Percentiles rank a stretch among this genome's conserved stretches.
Conservation (phyloP, 2,329 filamentous ascomycete genomes). For the Aspergillus latus region DNA sequence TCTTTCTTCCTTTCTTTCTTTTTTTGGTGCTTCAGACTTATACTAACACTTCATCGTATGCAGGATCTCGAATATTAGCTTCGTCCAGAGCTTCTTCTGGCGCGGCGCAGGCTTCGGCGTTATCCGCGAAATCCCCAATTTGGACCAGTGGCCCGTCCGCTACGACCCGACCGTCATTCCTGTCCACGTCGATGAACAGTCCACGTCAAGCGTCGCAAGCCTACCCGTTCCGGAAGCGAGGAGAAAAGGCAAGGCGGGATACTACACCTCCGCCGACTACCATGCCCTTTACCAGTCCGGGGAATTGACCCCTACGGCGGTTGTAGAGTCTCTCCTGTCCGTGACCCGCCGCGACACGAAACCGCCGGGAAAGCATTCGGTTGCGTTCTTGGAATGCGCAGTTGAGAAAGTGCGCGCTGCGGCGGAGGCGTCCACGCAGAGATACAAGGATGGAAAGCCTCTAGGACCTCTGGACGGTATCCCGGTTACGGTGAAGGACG, state of each 20-base stretch:
- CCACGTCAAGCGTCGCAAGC: conserved; percentile 15
- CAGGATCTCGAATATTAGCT: conserved; percentile 60
- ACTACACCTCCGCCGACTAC: conserved; percentile 74
- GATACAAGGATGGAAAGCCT: conserved; percentile 67
- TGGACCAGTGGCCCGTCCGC: conserved; percentile 56
- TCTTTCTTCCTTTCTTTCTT: conserved; percentile 6
- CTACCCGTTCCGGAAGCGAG: conserved; percentile 36
- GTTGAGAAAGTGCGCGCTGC: conserved; percentile 64
- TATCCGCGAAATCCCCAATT: conserved; percentile 55
- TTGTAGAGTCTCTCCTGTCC: conserved; percentile 69
- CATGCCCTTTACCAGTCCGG: conserved; percentile 71
- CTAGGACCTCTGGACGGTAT: conserved; percentile 75
- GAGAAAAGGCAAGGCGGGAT: conserved; percentile 45
- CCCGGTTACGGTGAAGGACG: conserved; percentile 81
- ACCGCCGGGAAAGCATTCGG: conserved; percentile 61
- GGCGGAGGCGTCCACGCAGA: conserved; percentile 69
- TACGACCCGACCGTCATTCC: conserved; percentile 61
- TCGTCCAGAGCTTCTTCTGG: conserved; percentile 68
- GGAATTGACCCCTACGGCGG: conserved; percentile 67
- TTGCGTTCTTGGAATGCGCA: conserved; percentile 70
- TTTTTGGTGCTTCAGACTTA: background rate
- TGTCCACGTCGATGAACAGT: conserved; percentile 24
- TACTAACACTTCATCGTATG: background rate
- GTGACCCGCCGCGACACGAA: conserved; percentile 63
- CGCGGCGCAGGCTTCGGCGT: conserved; percentile 65